Percentiles rank a stretch among this genome's conserved stretches.
Evolutionary conservation across 495 filamentous ascomycete species (phyloP).

Genomic region (Tuber microsphaerosporum): DNA sequence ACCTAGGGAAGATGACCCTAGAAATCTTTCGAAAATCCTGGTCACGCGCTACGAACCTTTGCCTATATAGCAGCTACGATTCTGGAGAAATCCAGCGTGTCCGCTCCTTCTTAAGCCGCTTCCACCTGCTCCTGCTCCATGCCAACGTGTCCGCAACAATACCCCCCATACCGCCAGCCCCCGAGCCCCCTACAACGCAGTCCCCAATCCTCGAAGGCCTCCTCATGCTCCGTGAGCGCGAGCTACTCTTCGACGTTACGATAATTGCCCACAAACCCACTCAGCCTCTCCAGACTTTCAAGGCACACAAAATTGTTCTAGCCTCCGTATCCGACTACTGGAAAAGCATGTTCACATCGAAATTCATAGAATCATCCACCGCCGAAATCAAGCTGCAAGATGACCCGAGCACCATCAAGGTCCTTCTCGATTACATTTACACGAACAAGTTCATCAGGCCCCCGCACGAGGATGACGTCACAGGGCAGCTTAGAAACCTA

Average conservation of each 20-base stretch:
- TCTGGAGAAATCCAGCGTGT: constrained; percentile 11
- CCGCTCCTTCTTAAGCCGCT: constrained; percentile 23
- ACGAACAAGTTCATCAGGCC: no score
- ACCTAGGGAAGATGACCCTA: no score
- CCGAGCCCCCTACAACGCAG: not conserved
- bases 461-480: no score
- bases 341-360: not conserved
- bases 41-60: no score
- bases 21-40: no score
- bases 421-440: no score
- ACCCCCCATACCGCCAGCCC: not conserved
- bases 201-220: constrained; percentile 6
- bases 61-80: no score
- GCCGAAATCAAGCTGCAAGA: not conserved
- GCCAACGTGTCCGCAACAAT: constrained; percentile 14
- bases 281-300: not conserved
- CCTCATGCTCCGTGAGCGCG: constrained; percentile 4
- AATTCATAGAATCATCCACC: constrained; percentile 8
- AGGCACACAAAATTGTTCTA: constrained; percentile 6
- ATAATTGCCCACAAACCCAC: constrained; percentile 2
- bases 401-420: no score
- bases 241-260: constrained; percentile 7
- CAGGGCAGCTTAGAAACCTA: no score
- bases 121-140: constrained; percentile 11
- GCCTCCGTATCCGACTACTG: no score